Percentiles rank a stretch among this genome's conserved stretches.
phyloP scores from a whole-genome alignment of 2,329 filamentous ascomycete species.

The Cladosporium sp. region DNA sequence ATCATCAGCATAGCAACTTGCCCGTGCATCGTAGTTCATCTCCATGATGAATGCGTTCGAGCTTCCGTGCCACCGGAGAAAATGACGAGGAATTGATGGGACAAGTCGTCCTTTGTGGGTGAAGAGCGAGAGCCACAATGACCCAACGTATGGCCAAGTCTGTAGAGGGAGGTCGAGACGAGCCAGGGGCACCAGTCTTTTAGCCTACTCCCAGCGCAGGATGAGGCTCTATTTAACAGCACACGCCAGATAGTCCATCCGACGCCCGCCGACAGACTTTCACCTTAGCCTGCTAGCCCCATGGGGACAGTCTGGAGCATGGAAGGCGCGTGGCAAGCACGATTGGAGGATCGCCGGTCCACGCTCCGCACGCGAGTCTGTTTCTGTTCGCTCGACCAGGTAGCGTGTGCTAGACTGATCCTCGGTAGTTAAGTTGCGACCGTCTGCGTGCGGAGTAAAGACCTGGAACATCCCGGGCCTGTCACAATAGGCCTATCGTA shows the following conservation, averaged over 20 bases:
- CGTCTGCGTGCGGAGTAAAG: neutral
- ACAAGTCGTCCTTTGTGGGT: neutral
- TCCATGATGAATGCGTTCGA: conserved; percentile 35
- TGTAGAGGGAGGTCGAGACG: neutral
- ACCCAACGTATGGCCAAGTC: neutral
- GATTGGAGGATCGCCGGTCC: neutral
- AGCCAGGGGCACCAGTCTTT: neutral
- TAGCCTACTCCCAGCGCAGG: neutral
- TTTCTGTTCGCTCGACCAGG: neutral
- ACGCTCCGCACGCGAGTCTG: neutral
- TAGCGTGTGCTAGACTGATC: neutral
- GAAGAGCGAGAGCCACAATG: neutral
- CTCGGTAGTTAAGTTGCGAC: neutral
- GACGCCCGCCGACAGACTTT: neutral
- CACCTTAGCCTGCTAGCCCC: neutral
- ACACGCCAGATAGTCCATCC: neutral
- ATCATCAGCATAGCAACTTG: conserved; percentile 18
- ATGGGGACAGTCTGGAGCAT: neutral
- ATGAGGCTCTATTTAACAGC: neutral
- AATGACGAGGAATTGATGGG: neutral
- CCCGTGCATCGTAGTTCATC: conserved; percentile 45
- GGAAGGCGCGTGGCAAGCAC: neutral
- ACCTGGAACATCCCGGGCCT: neutral
- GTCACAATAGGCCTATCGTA: neutral
- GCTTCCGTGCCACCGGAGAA: neutral